phyloP scores from a whole-genome alignment of 73 alveolate genomes.

The Tetrahymena malaccensis region DNA sequence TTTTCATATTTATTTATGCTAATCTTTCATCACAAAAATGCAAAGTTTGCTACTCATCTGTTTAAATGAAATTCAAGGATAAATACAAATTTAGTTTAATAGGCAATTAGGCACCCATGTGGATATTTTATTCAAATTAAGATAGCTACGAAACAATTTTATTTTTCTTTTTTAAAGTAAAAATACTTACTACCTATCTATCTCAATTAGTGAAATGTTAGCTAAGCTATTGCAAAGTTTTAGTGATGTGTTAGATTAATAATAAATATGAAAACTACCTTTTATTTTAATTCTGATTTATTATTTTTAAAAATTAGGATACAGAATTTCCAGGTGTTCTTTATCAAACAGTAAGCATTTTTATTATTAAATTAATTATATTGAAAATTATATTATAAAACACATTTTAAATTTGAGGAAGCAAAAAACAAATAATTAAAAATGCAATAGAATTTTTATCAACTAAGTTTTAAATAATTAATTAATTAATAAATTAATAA shows the following conservation, averaged over 20 bases:
- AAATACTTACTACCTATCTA: no score
- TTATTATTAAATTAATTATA: no score
- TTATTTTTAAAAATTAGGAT: background rate
- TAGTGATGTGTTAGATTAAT: background rate
- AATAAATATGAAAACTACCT: background rate
- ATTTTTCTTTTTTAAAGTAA: background rate
- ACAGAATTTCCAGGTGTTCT: background rate
- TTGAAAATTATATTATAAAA: no score
- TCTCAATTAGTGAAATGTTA: background rate
- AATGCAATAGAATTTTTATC: background rate
- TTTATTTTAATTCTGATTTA: background rate
- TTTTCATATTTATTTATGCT: background rate
- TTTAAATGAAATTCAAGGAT: background rate
- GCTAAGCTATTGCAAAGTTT: background rate
- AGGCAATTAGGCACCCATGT: background rate
- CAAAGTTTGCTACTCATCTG: background rate
- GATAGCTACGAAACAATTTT: background rate
- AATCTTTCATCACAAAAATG: background rate
- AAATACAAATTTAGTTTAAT: background rate
- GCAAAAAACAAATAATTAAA: background rate
- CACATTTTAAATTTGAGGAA: no score
- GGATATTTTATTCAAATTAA: background rate
- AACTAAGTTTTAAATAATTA: background rate
- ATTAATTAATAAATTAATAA: background rate
- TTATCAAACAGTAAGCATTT: background rate